Evolutionary conservation across 257 asterid species (phyloP), one percentile per base, ranked within the genome.

Genomic region (Nicotiana tomentosiformis): DNA sequence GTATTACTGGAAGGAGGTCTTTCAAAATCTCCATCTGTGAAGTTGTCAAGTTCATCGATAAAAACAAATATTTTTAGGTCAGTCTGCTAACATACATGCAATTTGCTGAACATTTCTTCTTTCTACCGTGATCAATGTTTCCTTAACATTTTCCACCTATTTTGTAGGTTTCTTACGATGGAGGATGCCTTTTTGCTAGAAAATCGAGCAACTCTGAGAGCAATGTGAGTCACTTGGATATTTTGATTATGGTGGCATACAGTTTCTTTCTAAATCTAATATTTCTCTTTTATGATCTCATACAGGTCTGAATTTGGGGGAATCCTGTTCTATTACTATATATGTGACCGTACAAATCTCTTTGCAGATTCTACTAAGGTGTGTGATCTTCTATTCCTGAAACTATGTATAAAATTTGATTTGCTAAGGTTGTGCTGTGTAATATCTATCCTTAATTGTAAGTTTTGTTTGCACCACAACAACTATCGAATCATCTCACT

Each of bases 241-340:
- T 49, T 29, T 86, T 81, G 26, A 33, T 58, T 39, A 8, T 53
- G n/a, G 12, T 12, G 80, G 23, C 82, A n/a, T 78, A 37, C n/a
- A 10, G 51, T 49, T 79, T 46, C 26, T 76, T 11, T 62, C 56
- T 35, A n/a, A 74, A 64, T 16, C 30, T 77, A 55, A 83, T 82
- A 10, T 65, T 66, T 81, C 60, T 12, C 77, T 84, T 43, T 70
- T 83, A 51, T 70, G 81, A 84, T 88, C 66, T 86, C 56, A 35
- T 82, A 85, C 90, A 96, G 99, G 96, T 89, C 99, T 79, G 99
- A 96, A 89, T 91, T 94, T 81, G 99, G 98, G 78, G 93, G 90
- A 85, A 92, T 96, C 81, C 85, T 96, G 83, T 83, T 91, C 89
- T 96, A 93, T 84, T 93, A 91, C 86, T 96, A 93, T 94, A 49